Base-by-base conservation (phyloP, 768 basidiomycete genomes). In the Pleurotus ostreatus region DNA sequence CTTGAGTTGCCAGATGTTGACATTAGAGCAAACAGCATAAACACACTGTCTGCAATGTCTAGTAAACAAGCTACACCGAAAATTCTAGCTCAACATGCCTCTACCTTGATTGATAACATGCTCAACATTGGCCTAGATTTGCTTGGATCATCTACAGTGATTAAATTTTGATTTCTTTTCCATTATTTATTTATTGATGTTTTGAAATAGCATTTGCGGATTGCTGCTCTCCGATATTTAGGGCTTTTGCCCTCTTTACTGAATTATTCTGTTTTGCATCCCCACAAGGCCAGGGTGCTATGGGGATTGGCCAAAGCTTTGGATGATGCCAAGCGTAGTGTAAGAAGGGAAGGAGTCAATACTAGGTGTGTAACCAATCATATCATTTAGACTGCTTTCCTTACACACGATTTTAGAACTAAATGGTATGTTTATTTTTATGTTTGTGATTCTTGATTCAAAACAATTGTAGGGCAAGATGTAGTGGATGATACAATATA, bases 261-360 rank as follows among this genome's bases (percentile, higher is more conserved):
- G 47, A 84, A 89, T 34, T 96, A 93, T 67, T 87, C 91, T 60
- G 73, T 88, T 11, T 76, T 99, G 39, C 93, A 96, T 65, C 86
- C 90, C 1, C 79, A 83, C 64, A 98, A 93, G 69, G 57, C 81
- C 2, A 72, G 65, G 0, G 89, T 97, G 20, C 68, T 98, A 49
- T 84, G 84, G 38, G 85, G 88, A 58, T 76, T 99, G 23, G 86
- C 80, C 0, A 83, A 78, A 59, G 82, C 80, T 3, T 70, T 98
- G 46, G 97, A 98, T 66, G 97, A 98, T 71, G 91, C 90, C n/a
- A 89, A 87, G 66, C 77, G 89, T 57, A 71, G 72, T 2, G 94
- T 99, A 6, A 78, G 97, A 53, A 86, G 83, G 63, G 92, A 90
- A 63, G 96, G 94, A 1, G 97, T 98, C 2, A 86, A 93, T 61